These are phyloP conservation scores for Phoma sp. DNA, from an alignment of 2,329 filamentous ascomycete genomes.

Conservation along the genomic window DNA sequence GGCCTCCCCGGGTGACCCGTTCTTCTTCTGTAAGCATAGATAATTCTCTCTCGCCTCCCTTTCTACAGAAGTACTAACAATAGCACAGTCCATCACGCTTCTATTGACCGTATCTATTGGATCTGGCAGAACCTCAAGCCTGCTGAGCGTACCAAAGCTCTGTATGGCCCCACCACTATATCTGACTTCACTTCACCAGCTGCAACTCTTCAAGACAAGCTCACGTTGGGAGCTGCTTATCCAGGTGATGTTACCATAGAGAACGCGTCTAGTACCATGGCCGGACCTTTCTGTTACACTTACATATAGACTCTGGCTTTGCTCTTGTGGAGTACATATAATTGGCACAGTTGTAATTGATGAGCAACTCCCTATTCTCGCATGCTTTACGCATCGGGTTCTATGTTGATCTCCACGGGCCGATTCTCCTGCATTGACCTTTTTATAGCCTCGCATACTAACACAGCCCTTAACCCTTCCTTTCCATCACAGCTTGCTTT, in stretches of 20 bases:
- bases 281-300: constrained; percentile 56
- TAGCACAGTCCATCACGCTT: constrained; percentile 49
- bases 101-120: constrained; percentile 57
- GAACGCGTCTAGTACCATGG: constrained; percentile 54
- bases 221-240: constrained; percentile 50
- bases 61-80: not conserved
- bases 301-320: constrained; percentile 48
- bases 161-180: constrained; percentile 53
- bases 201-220: constrained; percentile 53
- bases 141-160: constrained; percentile 45
- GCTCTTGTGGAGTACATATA: too few species aligned
- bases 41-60: too few species aligned
- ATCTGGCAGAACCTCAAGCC: constrained; percentile 58
- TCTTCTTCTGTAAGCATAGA: constrained; percentile 52
- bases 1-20: constrained; percentile 55
- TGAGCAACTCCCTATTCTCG: not conserved
- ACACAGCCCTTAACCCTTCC: not conserved
- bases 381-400: not conserved
- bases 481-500: not conserved
- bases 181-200: constrained; percentile 53
- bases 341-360: not conserved
- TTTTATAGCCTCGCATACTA: constrained; percentile 2
- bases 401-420: not conserved
- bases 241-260: constrained; percentile 44
- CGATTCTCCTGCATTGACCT: not conserved